Percentiles rank a stretch among this genome's conserved stretches.
Evolutionary conservation across 1,139 yeast species (phyloP).

Genomic region (Nakaseomyces sp.): DNA sequence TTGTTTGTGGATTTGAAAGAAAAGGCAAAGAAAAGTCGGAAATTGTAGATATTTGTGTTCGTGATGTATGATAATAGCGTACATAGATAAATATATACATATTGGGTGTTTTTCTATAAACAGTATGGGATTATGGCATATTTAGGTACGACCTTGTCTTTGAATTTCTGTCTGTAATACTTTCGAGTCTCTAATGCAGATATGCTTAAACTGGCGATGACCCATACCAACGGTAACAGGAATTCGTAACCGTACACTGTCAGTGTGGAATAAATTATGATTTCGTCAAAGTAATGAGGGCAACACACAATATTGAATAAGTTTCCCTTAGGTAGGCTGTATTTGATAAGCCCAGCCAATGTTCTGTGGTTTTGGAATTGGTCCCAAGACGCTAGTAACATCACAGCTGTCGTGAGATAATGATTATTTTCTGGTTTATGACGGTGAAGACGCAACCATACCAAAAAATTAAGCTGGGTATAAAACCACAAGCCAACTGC

Average conservation of each 20-base stretch:
- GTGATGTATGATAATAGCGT: no score
- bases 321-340: slow-evolving; percentile 50
- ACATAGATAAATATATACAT: no score
- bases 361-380: slow-evolving; percentile 55
- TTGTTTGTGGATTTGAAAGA: no score
- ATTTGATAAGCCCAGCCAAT: slow-evolving; percentile 55
- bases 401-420: slow-evolving; percentile 26
- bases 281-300: slow-evolving; percentile 79
- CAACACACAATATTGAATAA: slow-evolving; percentile 49
- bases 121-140: slow-evolving; percentile 36
- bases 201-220: slow-evolving; percentile 47
- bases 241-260: slow-evolving; percentile 22
- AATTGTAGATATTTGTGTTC: no score
- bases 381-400: slow-evolving; percentile 40
- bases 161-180: slow-evolving; percentile 40
- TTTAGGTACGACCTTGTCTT: slow-evolving; percentile 23
- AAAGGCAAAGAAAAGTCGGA: no score
- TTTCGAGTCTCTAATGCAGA: slow-evolving; percentile 53
- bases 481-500: slow-evolving; percentile 67
- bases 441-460: slow-evolving; percentile 21
- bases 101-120: slow-evolving; percentile 20
- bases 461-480: slow-evolving; percentile 33
- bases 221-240: slow-evolving; percentile 43
- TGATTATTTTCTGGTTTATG: slow-evolving; percentile 17
- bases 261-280: slow-evolving; percentile 47